A percentile compares a stretch with the other conserved stretches of the same genome.
Conservation (phyloP, 2,329 filamentous ascomycete genomes). For the Nemania sp. region DNA sequence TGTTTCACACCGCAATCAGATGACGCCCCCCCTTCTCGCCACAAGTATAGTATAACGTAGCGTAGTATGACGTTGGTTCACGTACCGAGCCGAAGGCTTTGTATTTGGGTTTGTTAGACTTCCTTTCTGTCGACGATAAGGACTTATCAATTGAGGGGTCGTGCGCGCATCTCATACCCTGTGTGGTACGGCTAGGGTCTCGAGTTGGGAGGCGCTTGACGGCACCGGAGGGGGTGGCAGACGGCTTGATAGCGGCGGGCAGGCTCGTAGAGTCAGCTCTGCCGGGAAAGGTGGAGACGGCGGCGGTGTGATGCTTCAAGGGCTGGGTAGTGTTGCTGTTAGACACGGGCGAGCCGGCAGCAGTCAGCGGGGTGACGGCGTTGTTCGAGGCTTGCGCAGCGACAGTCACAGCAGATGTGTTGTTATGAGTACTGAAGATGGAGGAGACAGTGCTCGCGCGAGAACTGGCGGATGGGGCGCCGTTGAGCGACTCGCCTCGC, state of each 20-base stretch:
- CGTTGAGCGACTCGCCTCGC: conserved; percentile 70
- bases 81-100: conserved; percentile 70
- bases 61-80: conserved; percentile 47
- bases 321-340: conserved; percentile 51
- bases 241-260: conserved; percentile 39
- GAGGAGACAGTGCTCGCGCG: conserved; percentile 73
- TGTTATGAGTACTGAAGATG: conserved; percentile 62
- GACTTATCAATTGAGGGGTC: conserved; percentile 54
- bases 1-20: conserved; percentile 55
- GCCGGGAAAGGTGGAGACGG: conserved; percentile 50
- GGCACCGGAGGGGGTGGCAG: conserved; percentile 34
- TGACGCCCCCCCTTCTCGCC: conserved; percentile 64
- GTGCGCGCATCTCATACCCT: conserved; percentile 64
- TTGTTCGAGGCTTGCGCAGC: conserved; percentile 48
- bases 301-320: conserved; percentile 60
- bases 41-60: conserved; percentile 43
- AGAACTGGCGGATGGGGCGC: conserved; percentile 73
- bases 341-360: conserved; percentile 56
- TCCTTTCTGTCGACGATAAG: conserved; percentile 58
- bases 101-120: conserved; percentile 63
- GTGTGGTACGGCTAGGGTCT: conserved; percentile 58
- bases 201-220: conserved; percentile 57
- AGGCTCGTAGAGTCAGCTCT: conserved; percentile 43
- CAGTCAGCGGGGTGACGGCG: conserved; percentile 57
- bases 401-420: conserved; percentile 47